Percentiles rank a stretch among this genome's conserved stretches.
These are phyloP conservation scores for Melanopsichium pennsylvanicum DNA, from an alignment of 1,284 basidiomycete genomes.

Conservation along the genomic window DNA sequence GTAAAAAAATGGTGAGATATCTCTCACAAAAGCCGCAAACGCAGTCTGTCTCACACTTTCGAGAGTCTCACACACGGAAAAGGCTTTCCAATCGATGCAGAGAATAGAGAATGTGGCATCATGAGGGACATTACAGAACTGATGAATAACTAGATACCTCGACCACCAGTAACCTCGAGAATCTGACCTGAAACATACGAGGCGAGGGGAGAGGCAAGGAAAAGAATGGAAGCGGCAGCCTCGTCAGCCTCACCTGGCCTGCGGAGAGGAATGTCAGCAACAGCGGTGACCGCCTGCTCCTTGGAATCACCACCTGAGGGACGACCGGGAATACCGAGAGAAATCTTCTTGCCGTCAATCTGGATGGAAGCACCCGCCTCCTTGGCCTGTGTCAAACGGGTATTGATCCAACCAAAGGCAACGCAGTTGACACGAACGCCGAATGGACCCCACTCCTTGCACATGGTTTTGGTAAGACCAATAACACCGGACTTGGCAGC, in stretches of 20 bases:
- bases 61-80: too few relatives aligned
- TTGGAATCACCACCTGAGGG: conserved; percentile 75
- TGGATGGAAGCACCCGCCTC: conserved; percentile 79
- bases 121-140: too few relatives aligned
- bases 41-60: too few relatives aligned
- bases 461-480: conserved; percentile 82
- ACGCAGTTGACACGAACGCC: conserved; percentile 78
- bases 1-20: too few relatives aligned
- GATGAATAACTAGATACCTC: too few relatives aligned
- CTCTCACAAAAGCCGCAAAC: too few relatives aligned
- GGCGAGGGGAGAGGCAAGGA: conserved; percentile 75
- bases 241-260: conserved; percentile 79
- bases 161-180: conserved; percentile 67
- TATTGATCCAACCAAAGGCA: conserved; percentile 79
- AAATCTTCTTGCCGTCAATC: conserved; percentile 82
- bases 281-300: conserved; percentile 64
- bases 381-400: conserved; percentile 75
- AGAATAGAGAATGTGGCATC: too few relatives aligned
- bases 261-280: conserved; percentile 75
- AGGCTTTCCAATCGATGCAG: too few relatives aligned
- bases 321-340: conserved; percentile 71
- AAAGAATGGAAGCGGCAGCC: conserved; percentile 71
- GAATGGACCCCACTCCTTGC: conserved; percentile 85
- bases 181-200: conserved; percentile 83
- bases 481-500: conserved; percentile 53